phyloP scores from a whole-genome alignment of 116 monocot species.

The Posidonia oceanica region DNA sequence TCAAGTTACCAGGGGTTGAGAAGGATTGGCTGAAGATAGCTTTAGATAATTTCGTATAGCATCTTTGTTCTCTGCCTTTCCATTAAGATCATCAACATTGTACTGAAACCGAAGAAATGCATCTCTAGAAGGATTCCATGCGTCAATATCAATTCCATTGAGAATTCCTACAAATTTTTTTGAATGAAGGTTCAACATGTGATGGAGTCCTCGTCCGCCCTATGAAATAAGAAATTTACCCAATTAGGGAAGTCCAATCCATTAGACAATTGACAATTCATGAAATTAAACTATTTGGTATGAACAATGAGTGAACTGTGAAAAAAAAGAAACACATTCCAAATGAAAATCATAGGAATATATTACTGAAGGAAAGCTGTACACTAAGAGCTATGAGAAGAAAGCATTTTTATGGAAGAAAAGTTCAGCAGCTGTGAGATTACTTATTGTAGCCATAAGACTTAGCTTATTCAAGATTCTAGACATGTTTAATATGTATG shows the following conservation, averaged over 20 bases:
- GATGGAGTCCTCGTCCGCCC: conserved; percentile 78
- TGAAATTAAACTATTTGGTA: neutral
- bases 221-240: conserved; percentile 7
- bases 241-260: neutral
- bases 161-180: conserved; percentile 82
- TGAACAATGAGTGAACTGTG: neutral
- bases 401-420: too few species aligned
- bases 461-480: too few species aligned
- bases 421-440: too few species aligned
- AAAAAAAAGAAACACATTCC: neutral
- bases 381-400: too few species aligned
- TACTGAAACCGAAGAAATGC: conserved; percentile 48
- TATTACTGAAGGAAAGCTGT: too few species aligned
- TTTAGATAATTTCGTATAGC: conserved; percentile 45
- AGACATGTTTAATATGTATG: too few species aligned
- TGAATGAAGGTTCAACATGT: conserved; percentile 45
- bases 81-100: conserved; percentile 57
- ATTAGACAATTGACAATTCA: neutral
- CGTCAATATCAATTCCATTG: conserved; percentile 79
- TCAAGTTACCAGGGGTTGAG: conserved; percentile 61
- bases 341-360: too few species aligned
- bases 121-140: conserved; percentile 86
- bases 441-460: too few species aligned
- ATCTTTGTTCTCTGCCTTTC: conserved; percentile 64
- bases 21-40: conserved; percentile 39